Base-by-base conservation (phyloP, 164 flowering plant species). In the Liriodendron chinense region DNA sequence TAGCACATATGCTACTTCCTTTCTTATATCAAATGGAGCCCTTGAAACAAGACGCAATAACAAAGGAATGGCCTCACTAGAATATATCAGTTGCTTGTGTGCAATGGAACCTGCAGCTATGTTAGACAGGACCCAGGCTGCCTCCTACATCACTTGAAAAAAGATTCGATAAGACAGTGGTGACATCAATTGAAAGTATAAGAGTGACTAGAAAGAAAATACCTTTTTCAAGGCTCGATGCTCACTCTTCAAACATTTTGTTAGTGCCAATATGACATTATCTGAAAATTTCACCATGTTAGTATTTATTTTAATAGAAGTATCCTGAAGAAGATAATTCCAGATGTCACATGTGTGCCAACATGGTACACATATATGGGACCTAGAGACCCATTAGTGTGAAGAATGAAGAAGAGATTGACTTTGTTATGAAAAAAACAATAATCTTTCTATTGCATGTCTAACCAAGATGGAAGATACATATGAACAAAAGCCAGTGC, bases 141-240 rank as follows among this genome's bases (percentile, higher is more conserved):
- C 91, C 86, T 96, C 99, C 99, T 96, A 71, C 83, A 84, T 70
- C 56, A 74, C 62, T 47, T 24, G 24, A 28, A 70, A 71, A 76
- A 62, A 63, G 56, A 5, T 21, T 7, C 18, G 22, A 13, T 50
- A 50, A 49, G 43, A 70, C 9, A 72, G 25, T 26, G 14, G 67
- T 74, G 25, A 59, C 28, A 56, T 67, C 16, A 23, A 23, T 64
- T 64, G 12, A 7, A 6, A 64, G 26, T 34, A 64, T 64, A 23
- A 24, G 49, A 67, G 5, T 26, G 12, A 23, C 69, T 13, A 67
- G 47, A 59, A 59, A 47, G 48, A 56, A 65, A 25, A 47, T 78
- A 89, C 99, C 99, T 96, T 96, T 82, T 94, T 94, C 84, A 96
- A 83, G 71, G 91, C 94, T 64, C 97, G 90, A 78, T 94, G 97